Evolutionary conservation across 345 rosid genomes (phyloP).

Genomic region (Citrus glauca): DNA sequence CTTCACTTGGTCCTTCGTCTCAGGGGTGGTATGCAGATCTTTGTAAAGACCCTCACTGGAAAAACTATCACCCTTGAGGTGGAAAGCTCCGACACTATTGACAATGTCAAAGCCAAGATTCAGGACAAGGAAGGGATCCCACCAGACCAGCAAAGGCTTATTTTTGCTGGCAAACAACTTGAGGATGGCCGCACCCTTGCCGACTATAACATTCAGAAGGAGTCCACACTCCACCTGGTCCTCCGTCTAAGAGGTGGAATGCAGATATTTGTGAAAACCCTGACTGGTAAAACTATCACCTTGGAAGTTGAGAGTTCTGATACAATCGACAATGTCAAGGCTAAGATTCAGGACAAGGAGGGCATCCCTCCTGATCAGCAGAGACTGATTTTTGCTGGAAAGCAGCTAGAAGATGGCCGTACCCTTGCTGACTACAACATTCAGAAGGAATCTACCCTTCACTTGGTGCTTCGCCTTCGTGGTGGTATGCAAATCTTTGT

Average conservation of each 20-base stretch:
- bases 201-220: constrained; percentile 22
- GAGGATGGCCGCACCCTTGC: constrained; percentile 25
- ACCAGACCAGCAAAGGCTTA: constrained; percentile 25
- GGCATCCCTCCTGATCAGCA: constrained; percentile 27
- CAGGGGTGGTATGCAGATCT: constrained; percentile 29
- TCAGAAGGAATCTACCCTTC: constrained; percentile 1
- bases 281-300: constrained; percentile 26
- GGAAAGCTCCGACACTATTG: constrained; percentile 23
- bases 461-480: constrained; percentile 6
- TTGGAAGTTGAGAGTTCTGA: constrained; percentile 29
- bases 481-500: constrained; percentile 37
- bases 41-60: constrained; percentile 26
- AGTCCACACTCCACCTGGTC: constrained; percentile 23
- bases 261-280: constrained; percentile 28
- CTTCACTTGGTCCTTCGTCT: constrained; percentile 22
- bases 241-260: constrained; percentile 20
- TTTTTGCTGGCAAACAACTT: constrained; percentile 26
- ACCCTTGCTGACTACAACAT: constrained; percentile 10
- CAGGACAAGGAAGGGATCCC: constrained; percentile 31
- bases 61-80: constrained; percentile 27
- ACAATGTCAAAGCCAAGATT: constrained; percentile 22
- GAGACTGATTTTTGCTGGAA: constrained; percentile 24
- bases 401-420: constrained; percentile 3
- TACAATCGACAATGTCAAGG: constrained; percentile 26
- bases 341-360: constrained; percentile 30